Evolutionary conservation across 2,329 filamentous ascomycete genomes (phyloP).

Genomic region (Botrytis sinoallii): DNA sequence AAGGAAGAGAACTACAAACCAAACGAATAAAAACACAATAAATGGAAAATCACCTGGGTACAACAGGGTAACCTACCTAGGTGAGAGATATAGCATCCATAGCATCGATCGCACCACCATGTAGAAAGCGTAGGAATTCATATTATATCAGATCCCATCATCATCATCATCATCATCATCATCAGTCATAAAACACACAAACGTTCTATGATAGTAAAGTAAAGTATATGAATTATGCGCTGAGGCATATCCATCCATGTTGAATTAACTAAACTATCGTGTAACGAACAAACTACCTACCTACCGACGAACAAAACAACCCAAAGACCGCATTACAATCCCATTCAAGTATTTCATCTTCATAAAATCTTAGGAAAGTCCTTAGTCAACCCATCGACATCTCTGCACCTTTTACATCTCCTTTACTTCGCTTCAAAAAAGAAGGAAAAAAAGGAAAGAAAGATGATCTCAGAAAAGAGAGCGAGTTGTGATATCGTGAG

Average conservation of each 20-base stretch:
- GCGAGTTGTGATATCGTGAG: not conserved
- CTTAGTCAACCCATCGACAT: not conserved
- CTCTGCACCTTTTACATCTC: not conserved
- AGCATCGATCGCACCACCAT: too few species aligned
- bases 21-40: too few species aligned
- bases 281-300: not conserved
- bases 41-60: too few species aligned
- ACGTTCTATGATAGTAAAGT: not conserved
- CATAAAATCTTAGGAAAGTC: not conserved
- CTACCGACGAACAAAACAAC: not conserved
- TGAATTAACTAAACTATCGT: not conserved
- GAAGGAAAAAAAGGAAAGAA: not conserved
- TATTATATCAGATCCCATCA: not conserved
- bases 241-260: not conserved
- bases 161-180: not conserved
- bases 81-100: too few species aligned
- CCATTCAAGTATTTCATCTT: not conserved
- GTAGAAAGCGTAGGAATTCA: too few species aligned
- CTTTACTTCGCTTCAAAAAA: not conserved
- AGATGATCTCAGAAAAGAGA: constrained; percentile 3
- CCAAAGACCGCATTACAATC: not conserved
- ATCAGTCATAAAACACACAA: not conserved
- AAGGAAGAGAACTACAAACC: too few species aligned
- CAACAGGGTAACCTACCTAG: too few species aligned
- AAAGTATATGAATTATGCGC: not conserved